Base-by-base conservation (phyloP, 2,329 filamentous ascomycete species). In the Rutstroemia sp. region DNA sequence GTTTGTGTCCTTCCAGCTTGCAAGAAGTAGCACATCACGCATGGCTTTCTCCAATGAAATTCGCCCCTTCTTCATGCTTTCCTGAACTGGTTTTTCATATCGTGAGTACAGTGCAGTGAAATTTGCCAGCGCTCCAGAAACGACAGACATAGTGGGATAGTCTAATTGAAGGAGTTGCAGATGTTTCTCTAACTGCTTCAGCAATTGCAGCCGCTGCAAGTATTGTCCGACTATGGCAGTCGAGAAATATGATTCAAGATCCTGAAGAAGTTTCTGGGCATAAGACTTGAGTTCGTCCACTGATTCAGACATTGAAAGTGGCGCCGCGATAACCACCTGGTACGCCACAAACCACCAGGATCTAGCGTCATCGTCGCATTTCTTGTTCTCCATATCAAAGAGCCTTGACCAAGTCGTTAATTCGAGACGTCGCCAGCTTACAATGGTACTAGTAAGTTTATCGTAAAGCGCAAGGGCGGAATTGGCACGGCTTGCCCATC, bases 321-420 rank as follows among this genome's bases (percentile, higher is more conserved):
- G 87, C 3, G 84, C 86, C 61, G 84, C 86, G 63, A 99, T 80
- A 44, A 95, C 82, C 4, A 87, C 89, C 71, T 97, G 90, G 66
- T 96, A 99, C 1, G 92, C 91, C 58, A 97, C 80, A 65, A 96
- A 99, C 86, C 92, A 99, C 94, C 94, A 99, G 16, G 87, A 86
- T 64, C 84, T 86, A 2, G 92, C 91, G 66, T 90, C 86, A 49
- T 89, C 81, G 21, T 85, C 77, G 64, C 86, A 91, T 65, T 87
- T 90, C 53, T 82, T 78, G 39, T 84, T 79, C 70, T 99, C 94
- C 69, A 88, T 83, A 63, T 96, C 89, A 58, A 99, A 87, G 3
- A 99, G 73, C 44, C 86, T 88, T 38, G 88, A 85, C 94, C 94
- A 99, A 0, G 92, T 96, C 0, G 88, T 87, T 25, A 99, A 77